Base-by-base conservation (phyloP, 2,329 filamentous ascomycete species). In the Penicillium brevicompactum region DNA sequence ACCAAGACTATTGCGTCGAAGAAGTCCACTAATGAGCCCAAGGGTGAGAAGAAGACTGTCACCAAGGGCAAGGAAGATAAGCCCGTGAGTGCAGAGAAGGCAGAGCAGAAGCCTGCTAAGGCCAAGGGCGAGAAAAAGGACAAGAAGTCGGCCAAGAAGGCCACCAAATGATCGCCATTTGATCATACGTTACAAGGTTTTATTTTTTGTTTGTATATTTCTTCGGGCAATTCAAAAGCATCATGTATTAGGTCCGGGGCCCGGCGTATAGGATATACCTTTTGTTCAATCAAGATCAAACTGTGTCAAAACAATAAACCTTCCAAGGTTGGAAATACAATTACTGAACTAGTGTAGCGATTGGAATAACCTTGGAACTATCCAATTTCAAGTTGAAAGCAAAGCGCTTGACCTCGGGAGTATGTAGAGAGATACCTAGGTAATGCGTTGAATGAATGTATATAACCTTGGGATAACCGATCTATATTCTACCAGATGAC, bases 201-300 rank as follows among this genome's bases (percentile, higher is more conserved):
- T 24, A 42, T 43, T 53, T 51, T 60, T 44, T 64, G 50, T 63
- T 56, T 65, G 46, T 63, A 63, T 63, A 59, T 56, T 60, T 65
- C 46, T 59, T 46, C 45, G 27, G 62, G 62, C 59, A 63, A 55
- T 55, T 59, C 51, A 55, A 63, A 66, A 66, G 62, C 62, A 66
- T 62, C 49, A 59, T 63, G 53, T 49, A 56, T 61, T 59, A 57
- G 51, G 53, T 61, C 51, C 51, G 59, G 62, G 57, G 57, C 55
- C 59, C 53, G 63, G 63, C 63, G 63, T 57, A 62, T 59, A 62
- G 62, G 60, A 64, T 58, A 66, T 66, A 66, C 63, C 63, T 63
- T 58, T 63, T 57, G 57, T 63, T 61, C 47, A 61, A 57, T 58
- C 51, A 49, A 55, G 47, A 45, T 51, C 47, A 51, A 55, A 51